Percentiles rank a stretch among this genome's conserved stretches.
phyloP scores from a whole-genome alignment of 2,329 filamentous ascomycete species.

The Ophiosphaerella herpotricha region DNA sequence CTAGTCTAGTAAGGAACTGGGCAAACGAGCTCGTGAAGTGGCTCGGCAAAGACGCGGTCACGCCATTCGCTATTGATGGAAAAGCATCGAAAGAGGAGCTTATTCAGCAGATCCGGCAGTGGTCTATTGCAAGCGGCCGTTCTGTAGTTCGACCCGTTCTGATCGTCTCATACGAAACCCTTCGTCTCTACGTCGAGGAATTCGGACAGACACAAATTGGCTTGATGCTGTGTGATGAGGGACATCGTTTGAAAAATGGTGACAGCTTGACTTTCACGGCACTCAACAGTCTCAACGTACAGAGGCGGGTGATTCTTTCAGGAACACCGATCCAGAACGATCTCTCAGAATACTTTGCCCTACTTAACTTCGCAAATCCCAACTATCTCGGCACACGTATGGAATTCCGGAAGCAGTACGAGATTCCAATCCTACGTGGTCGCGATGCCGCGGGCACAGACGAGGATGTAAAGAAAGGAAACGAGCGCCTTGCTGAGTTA shows the following conservation, averaged over 20 bases:
- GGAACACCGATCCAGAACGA: constrained; percentile 99
- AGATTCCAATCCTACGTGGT: constrained; percentile 88
- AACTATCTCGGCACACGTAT: constrained; percentile 83
- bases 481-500: constrained; percentile 80
- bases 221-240: constrained; percentile 92
- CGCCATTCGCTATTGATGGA: constrained; percentile 93
- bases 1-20: constrained; percentile 96
- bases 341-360: constrained; percentile 93
- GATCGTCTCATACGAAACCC: constrained; percentile 96
- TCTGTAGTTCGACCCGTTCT: constrained; percentile 89
- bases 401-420: constrained; percentile 93
- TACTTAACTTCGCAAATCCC: constrained; percentile 96
- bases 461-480: constrained; percentile 77
- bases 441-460: constrained; percentile 90
- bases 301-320: constrained; percentile 88
- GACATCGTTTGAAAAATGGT: constrained; percentile 93
- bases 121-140: constrained; percentile 90
- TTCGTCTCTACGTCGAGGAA: constrained; percentile 88
- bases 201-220: constrained; percentile 90
- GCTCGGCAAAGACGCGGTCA: constrained; percentile 89
- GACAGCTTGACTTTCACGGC: constrained; percentile 95
- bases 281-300: constrained; percentile 87
- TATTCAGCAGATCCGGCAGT: constrained; percentile 86
- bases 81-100: constrained; percentile 95
- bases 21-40: constrained; percentile 96